Evolutionary conservation across 1,284 basidiomycete genomes (phyloP), one percentile per base, ranked within the genome.

Genomic region (Microbotryomycetes sp.): DNA sequence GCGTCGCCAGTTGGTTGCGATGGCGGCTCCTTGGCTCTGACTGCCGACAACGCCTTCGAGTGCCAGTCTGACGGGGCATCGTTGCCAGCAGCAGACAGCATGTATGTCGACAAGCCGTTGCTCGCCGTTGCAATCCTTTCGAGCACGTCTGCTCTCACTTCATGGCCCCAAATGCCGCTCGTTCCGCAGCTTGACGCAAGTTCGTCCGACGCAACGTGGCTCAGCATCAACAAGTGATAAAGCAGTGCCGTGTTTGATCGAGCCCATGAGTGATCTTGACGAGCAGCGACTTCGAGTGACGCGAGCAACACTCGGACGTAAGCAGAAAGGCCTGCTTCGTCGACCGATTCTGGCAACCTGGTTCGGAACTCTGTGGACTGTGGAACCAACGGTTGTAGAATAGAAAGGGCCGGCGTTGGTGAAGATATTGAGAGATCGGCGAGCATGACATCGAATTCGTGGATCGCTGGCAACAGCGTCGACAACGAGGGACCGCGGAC

Each of bases 261-360:
- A 1, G 86, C 84, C 2, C 82, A 70, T 4, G 79, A 77, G 19
- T 88, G 83, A 70, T 92, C 83, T 19, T 42, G 12, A 3, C 82
- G 79, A 1, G 79, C 73, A 32, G 91, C 78, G 31, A 85, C 74
- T 1, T 82, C 77, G 3, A 91, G 75, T 14, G 88, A 76, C 0
- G 85, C 85, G 48, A 79, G 75, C 14, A 84, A 80, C 1, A 81
- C 76, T 9, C 92, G 83, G 0, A 85, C 84, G 69, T 89, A 91
- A 3, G 80, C 70, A 0, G 82, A 80, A 45, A 83, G 81, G 0
- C 84, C 85, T 22, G 77, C 75, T 0, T 64, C 63, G 68, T 88
- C 83, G 56, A 76, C 79, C 4, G 60, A 31, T 29, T 64, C 3
- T 65, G 28, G 5, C 61, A 49, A 16, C 22, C 52, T 46, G 16